These are phyloP conservation scores for Castanea crenata DNA, from an alignment of 306 rosid species.

Conservation along the genomic window DNA sequence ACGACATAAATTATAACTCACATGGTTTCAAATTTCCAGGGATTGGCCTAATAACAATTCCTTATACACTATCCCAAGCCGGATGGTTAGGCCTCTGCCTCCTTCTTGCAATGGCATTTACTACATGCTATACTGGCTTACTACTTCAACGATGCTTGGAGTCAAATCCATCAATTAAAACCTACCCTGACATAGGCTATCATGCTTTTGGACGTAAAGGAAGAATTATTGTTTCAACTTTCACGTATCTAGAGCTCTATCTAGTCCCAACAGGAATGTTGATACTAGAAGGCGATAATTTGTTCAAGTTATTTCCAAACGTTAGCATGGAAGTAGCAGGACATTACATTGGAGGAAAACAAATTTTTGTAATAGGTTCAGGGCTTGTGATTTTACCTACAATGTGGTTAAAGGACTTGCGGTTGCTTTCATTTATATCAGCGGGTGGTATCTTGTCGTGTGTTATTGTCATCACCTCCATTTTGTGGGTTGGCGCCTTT, in stretches of 20 bases:
- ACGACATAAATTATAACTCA: neutral
- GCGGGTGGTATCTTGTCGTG: conserved; percentile 1
- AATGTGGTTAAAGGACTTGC: conserved; percentile 12
- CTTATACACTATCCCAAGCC: conserved; percentile 7
- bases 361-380: neutral
- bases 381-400: conserved; percentile 13
- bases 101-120: neutral
- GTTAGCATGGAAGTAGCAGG: neutral
- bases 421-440: conserved; percentile 14
- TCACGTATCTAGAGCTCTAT: conserved; percentile 5
- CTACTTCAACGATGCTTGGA: conserved; percentile 1
- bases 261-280: conserved; percentile 17
- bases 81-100: conserved; percentile 15
- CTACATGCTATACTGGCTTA: conserved; percentile 5
- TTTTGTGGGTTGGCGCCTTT: conserved; percentile 11
- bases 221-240: neutral
- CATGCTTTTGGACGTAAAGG: conserved; percentile 16
- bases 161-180: conserved; percentile 9
- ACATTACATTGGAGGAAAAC: neutral
- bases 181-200: conserved; percentile 7
- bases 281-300: conserved; percentile 16
- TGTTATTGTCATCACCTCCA: neutral
- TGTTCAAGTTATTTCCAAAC: conserved; percentile 4
- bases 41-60: conserved; percentile 11
- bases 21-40: neutral